These are phyloP conservation scores for Cryptococcus sp. DNA, from an alignment of 1,284 basidiomycete species.

Conservation along the genomic window DNA sequence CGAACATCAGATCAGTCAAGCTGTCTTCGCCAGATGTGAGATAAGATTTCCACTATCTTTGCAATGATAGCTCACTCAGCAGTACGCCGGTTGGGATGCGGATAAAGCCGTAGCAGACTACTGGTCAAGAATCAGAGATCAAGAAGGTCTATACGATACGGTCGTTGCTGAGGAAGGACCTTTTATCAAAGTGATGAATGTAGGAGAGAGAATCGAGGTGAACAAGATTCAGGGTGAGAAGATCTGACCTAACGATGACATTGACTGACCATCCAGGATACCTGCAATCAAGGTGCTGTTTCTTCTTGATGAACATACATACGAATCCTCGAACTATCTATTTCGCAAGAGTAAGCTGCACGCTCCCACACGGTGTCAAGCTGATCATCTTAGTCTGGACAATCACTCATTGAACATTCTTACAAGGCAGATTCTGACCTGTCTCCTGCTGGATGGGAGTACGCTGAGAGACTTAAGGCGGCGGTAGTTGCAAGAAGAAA, in stretches of 20 bases:
- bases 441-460: conserved; percentile 91
- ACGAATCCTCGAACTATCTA: conserved; percentile 85
- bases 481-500: conserved; percentile 72
- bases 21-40: conserved; percentile 92
- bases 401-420: conserved; percentile 95
- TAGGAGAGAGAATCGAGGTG: conserved; percentile 88
- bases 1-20: conserved; percentile 94
- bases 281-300: conserved; percentile 64
- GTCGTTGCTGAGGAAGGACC: conserved; percentile 63
- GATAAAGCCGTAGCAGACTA: conserved; percentile 89
- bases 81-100: conserved; percentile 91
- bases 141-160: conserved; percentile 77
- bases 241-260: too few species aligned
- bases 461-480: conserved; percentile 78
- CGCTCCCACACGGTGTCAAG: not conserved
- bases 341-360: conserved; percentile 56
- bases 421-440: conserved; percentile 98
- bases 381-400: conserved; percentile 61
- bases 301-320: conserved; percentile 96
- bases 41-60: conserved; percentile 15
- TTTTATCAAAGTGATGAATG: conserved; percentile 94
- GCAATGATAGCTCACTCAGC: not conserved
- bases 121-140: conserved; percentile 78
- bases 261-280: conserved; percentile 35
- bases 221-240: conserved; percentile 59